A percentile compares a stretch with the other conserved stretches of the same genome.
Conservation (phyloP, 129 eudicot genomes). For the Flaveria trinervia region DNA sequence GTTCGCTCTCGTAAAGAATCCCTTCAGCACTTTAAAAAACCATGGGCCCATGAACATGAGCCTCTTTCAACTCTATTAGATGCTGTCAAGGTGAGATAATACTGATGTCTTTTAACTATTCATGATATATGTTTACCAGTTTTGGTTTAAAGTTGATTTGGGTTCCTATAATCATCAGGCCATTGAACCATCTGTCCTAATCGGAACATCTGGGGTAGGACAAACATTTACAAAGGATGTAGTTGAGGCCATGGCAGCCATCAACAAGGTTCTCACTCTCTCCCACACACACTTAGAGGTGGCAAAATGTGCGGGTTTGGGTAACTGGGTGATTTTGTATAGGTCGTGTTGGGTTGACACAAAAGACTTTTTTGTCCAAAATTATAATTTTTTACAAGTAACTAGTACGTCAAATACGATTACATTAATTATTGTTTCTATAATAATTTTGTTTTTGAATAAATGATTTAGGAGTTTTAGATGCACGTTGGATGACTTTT, state of each 20-base stretch:
- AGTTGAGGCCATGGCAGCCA: slow-evolving; percentile 75
- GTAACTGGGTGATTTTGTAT: not conserved
- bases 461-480: not conserved
- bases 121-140: not conserved
- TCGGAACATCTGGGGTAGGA: slow-evolving; percentile 95
- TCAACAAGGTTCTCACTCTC: slow-evolving; percentile 44
- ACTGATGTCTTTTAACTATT: not conserved
- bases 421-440: not conserved
- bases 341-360: not conserved
- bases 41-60: slow-evolving; percentile 94
- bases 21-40: slow-evolving; percentile 86
- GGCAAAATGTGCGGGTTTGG: not conserved
- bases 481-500: not conserved
- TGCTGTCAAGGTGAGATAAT: slow-evolving; percentile 65
- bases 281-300: not conserved
- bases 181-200: slow-evolving; percentile 73
- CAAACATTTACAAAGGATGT: slow-evolving; percentile 76
- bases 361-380: not conserved
- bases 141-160: not conserved
- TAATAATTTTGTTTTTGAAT: not conserved
- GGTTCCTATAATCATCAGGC: slow-evolving; percentile 43
- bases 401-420: not conserved
- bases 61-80: slow-evolving; percentile 68
- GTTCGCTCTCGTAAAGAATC: slow-evolving; percentile 78
- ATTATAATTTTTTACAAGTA: not conserved